Conservation (phyloP, 176 grass and related monocot genomes). For the Saccharum spontaneum region DNA sequence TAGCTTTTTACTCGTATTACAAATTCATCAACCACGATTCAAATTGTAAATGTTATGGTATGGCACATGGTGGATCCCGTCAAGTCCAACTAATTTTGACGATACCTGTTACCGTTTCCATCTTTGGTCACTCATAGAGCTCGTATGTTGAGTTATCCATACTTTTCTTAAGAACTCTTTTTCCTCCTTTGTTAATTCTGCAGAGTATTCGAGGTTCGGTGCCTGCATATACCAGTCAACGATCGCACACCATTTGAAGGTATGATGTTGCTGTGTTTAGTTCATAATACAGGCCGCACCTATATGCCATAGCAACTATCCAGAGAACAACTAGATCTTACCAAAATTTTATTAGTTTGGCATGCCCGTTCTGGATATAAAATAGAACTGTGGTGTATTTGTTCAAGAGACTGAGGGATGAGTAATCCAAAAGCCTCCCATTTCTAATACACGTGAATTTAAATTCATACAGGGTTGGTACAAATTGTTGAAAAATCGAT, state of each 20-base stretch:
- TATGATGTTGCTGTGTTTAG: constrained; percentile 1
- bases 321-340: too few relatives aligned
- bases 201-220: constrained; percentile 84
- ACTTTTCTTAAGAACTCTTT: background rate
- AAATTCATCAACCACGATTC: background rate
- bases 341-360: background rate
- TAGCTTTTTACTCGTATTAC: background rate
- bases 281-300: too few relatives aligned
- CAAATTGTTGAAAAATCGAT: constrained; percentile 58
- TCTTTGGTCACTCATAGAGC: background rate
- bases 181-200: background rate
- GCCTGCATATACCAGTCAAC: constrained; percentile 87
- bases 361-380: background rate
- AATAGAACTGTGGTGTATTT: background rate
- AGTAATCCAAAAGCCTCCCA: background rate
- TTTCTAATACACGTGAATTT: constrained; percentile 13
- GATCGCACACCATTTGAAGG: constrained; percentile 94
- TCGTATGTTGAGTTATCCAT: background rate
- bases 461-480: constrained; percentile 48
- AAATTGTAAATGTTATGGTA: background rate
- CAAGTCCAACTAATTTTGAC: background rate
- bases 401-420: background rate
- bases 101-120: too few relatives aligned
- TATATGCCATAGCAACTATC: too few relatives aligned
- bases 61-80: background rate